Conservation (phyloP, 371 early-diverging fungal genomes). For the Apophysomyces elegans region DNA sequence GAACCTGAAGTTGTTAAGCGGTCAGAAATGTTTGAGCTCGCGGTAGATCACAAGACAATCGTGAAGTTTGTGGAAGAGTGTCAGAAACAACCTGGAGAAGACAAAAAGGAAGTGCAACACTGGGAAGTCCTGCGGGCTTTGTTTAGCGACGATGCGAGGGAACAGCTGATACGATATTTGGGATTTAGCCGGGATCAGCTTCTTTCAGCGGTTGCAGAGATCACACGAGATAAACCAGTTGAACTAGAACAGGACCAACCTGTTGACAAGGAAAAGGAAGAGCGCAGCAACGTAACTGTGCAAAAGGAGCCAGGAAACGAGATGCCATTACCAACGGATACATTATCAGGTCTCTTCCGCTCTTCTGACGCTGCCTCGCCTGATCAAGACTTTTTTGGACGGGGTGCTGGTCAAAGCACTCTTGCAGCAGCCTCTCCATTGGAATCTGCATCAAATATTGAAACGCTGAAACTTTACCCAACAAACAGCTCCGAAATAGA, state of each 20-base stretch:
- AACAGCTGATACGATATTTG: slow-evolving; percentile 82
- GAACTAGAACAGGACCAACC: slow-evolving; percentile 16
- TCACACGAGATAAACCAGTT: slow-evolving; percentile 30
- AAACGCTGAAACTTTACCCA: slow-evolving; percentile 68
- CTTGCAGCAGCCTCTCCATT: slow-evolving; percentile 13
- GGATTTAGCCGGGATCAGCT: slow-evolving; percentile 80
- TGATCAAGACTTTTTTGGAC: slow-evolving; percentile 38
- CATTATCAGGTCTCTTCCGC: slow-evolving; percentile 39
- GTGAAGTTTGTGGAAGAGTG: slow-evolving; percentile 68
- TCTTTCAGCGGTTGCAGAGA: slow-evolving; percentile 50
- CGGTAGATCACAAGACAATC: slow-evolving; percentile 56
- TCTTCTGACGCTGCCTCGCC: slow-evolving; percentile 21
- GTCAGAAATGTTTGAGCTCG: slow-evolving; percentile 65
- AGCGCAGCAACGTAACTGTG: slow-evolving; percentile 6
- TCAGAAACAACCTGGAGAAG: slow-evolving; percentile 31
- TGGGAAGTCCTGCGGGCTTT: slow-evolving; percentile 88
- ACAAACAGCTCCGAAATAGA: slow-evolving; percentile 69
- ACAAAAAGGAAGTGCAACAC: slow-evolving; percentile 66
- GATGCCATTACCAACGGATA: slow-evolving; percentile 11
- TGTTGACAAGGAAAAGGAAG: slow-evolving; percentile 5
- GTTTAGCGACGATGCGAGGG: slow-evolving; percentile 80
- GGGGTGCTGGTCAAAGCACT: slow-evolving; percentile 16
- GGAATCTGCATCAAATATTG: slow-evolving; percentile 26
- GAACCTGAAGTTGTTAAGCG: slow-evolving; percentile 69
- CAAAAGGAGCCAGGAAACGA: slow-evolving; percentile 14